A percentile compares a stretch with the other conserved stretches of the same genome.
These are phyloP conservation scores for Suillus tomentosus DNA, from an alignment of 768 basidiomycete genomes.

Conservation along the genomic window DNA sequence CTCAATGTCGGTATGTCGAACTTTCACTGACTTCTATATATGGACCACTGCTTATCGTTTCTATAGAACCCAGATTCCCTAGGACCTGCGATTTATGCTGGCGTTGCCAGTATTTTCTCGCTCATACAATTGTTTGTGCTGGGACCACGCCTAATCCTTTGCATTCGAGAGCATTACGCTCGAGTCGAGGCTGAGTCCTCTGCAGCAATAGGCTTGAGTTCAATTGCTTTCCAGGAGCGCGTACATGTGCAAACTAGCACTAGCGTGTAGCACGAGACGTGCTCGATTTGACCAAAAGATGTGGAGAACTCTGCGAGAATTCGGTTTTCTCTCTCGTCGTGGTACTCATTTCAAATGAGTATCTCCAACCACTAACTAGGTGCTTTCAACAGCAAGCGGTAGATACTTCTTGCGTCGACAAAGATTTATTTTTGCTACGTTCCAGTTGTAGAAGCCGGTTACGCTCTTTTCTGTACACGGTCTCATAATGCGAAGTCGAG, in stretches of 20 bases:
- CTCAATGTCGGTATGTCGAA: background rate
- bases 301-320: too few relatives aligned
- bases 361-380: too few relatives aligned
- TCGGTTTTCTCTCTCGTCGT: too few relatives aligned
- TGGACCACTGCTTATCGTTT: background rate
- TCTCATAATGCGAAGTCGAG: too few relatives aligned
- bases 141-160: background rate
- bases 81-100: background rate
- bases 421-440: too few relatives aligned
- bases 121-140: background rate
- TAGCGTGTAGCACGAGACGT: background rate
- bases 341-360: too few relatives aligned
- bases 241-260: background rate
- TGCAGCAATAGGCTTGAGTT: background rate
- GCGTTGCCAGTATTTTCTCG: background rate
- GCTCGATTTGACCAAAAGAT: too few relatives aligned
- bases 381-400: too few relatives aligned
- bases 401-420: too few relatives aligned
- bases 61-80: background rate
- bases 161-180: too few relatives aligned
- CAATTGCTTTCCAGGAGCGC: background rate
- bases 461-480: too few relatives aligned
- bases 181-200: background rate
- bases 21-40: background rate
- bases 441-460: too few relatives aligned